Evolutionary conservation across 257 asterid genomes (phyloP).

Genomic region (Ballota nigra): DNA sequence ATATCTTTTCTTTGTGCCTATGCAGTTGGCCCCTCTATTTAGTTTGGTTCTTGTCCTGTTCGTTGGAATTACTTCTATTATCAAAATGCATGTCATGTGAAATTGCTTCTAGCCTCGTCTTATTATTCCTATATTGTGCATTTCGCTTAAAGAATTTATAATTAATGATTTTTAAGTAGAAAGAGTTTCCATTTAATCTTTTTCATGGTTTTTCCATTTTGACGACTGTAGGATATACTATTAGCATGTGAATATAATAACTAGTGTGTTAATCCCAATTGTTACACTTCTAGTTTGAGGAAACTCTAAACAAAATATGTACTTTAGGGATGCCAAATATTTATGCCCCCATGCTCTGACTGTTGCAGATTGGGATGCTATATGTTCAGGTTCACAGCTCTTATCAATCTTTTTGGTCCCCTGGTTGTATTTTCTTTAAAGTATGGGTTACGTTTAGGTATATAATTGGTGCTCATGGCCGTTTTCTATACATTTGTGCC

Average conservation of each 20-base stretch:
- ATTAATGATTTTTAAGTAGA: background rate
- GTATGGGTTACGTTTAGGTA: background rate
- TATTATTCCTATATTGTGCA: background rate
- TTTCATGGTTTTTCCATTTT: conserved; percentile 1
- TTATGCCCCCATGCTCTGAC: background rate
- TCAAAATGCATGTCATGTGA: background rate
- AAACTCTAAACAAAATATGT: background rate
- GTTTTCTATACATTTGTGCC: background rate
- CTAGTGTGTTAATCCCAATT: background rate
- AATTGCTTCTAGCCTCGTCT: background rate
- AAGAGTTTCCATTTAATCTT: background rate
- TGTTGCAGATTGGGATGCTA: background rate
- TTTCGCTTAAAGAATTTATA: conserved; percentile 5
- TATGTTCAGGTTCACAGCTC: background rate
- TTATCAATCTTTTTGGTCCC: background rate
- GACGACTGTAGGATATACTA: background rate
- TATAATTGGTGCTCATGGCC: background rate
- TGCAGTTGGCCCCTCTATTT: conserved; percentile 15
- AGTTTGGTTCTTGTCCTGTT: background rate
- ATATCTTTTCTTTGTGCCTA: conserved; percentile 17
- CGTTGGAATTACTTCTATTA: background rate
- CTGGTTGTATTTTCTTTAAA: background rate
- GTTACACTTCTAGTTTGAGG: background rate
- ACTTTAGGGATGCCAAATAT: background rate
- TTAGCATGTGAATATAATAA: background rate